Conservation (phyloP, 1,284 basidiomycete genomes). For the Leccinum laetum region DNA sequence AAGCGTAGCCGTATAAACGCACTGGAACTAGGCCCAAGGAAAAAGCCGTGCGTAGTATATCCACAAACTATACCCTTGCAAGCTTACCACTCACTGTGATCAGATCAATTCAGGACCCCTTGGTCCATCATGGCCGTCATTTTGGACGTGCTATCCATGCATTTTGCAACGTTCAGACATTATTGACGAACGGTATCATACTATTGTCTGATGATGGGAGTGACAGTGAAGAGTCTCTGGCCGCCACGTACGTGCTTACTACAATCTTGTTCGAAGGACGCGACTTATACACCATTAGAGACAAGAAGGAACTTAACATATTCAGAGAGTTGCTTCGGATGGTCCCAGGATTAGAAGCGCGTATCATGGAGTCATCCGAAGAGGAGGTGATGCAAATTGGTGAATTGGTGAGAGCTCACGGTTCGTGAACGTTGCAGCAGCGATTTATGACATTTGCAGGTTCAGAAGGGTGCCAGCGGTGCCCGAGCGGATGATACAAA, state of each 20-base stretch:
- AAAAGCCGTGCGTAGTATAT: background rate
- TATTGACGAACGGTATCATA: background rate
- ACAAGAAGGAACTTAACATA: background rate
- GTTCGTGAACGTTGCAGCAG: background rate
- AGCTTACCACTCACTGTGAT: background rate
- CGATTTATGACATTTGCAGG: background rate
- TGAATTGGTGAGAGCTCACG: background rate
- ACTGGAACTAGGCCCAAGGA: background rate
- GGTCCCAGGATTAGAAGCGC: background rate
- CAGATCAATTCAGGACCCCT: background rate
- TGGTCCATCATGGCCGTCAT: background rate
- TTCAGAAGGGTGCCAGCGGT: background rate
- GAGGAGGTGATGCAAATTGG: background rate
- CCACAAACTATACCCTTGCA: background rate
- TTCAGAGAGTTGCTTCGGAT: background rate
- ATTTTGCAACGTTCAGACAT: background rate
- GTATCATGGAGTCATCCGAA: background rate
- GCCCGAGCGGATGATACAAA: background rate
- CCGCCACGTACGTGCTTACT: background rate
- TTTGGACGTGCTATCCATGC: background rate
- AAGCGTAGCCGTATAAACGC: background rate
- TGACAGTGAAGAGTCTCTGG: background rate
- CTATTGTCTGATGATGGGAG: background rate
- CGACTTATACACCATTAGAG: background rate
- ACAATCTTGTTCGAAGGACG: background rate